Evolutionary conservation across 2,329 filamentous ascomycete genomes (phyloP), one percentile per base, ranked within the genome.

Genomic region (Pyricularia pennisetigena): DNA sequence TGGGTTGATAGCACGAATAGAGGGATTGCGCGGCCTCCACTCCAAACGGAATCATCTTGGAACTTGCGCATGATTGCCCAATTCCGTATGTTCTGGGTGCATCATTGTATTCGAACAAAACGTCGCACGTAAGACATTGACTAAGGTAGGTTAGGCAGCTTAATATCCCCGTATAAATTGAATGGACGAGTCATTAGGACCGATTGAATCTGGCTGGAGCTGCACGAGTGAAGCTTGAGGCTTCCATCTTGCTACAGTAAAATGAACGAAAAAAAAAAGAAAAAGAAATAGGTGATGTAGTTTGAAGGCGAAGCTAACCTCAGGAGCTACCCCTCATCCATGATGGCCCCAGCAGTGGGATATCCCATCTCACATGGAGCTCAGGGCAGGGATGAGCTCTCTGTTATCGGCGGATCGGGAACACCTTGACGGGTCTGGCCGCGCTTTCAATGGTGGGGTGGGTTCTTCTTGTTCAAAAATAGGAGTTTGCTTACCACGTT

Each of bases 381-480:
- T 26, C 59, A 20, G 7, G 14, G 20, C 59, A 62, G 59, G 59
- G 59, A 62, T 62, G 23, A 62, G 59, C 59, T 62, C 14, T 62
- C 24, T 62, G 28, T 62, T 62, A 28, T 62, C 59, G 26, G 59
- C 59, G 59, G 59, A 62, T 62, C 59, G 59, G 59, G 28, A 26
- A 62, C 59, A 62, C 59, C 59, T 28, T 62, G 59, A 62, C 59
- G 59, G 59, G 59, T 29, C 59, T 62, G 59, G 59, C 59, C 59
- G 59, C 12, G 59, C n/a, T 30, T 62, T 28, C 9, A 62, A 62
- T 26, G 24, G 59, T 62, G 59, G 59, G 59, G 59, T 8, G 24
- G 59, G 26, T 20, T 8, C 6, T 26, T 2, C 26, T n/a, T n/a
- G n/a, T 28, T 62, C 59, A 62, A 20, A 28, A 24, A 24, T 61